phyloP scores from a whole-genome alignment of 371 early-diverging fungal species.

The Globomyces sp. region DNA sequence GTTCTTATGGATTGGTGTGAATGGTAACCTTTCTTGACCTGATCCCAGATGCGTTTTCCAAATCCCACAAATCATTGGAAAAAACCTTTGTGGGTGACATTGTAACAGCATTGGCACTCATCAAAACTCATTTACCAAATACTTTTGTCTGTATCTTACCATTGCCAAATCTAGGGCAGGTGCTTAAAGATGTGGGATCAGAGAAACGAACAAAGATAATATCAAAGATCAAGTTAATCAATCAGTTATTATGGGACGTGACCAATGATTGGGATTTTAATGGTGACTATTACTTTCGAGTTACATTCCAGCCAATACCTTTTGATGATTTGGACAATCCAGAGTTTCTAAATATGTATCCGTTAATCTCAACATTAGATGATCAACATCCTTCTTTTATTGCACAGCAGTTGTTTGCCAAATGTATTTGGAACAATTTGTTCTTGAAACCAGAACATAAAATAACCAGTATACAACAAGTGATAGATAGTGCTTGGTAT shows the following conservation, averaged over 20 bases:
- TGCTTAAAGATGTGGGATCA: no score
- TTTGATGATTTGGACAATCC: conserved; percentile 11
- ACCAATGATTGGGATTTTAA: conserved; percentile 9
- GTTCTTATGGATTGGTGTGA: conserved; percentile 23
- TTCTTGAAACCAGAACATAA: conserved; percentile 6
- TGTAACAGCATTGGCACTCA: no score
- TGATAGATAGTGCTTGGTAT: conserved; percentile 14
- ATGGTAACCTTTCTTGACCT: conserved; percentile 5
- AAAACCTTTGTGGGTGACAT: no score
- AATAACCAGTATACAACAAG: not conserved
- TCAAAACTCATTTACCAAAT: no score
- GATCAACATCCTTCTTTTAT: conserved; percentile 17
- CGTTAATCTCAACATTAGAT: conserved; percentile 12
- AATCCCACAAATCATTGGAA: no score
- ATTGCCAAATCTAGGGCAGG: no score
- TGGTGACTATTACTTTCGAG: conserved; percentile 1
- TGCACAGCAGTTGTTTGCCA: conserved; percentile 23
- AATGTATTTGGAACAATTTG: conserved; percentile 26
- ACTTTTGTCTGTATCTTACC: no score
- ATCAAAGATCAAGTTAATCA: conserved; percentile 2
- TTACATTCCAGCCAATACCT: conserved; percentile 20
- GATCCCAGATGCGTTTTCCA: not conserved
- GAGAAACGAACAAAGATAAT: not conserved
- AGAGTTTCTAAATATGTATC: not conserved
- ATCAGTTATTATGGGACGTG: not conserved